Conservation (phyloP, 495 filamentous ascomycete species). For the Aspergillus panamensis region DNA sequence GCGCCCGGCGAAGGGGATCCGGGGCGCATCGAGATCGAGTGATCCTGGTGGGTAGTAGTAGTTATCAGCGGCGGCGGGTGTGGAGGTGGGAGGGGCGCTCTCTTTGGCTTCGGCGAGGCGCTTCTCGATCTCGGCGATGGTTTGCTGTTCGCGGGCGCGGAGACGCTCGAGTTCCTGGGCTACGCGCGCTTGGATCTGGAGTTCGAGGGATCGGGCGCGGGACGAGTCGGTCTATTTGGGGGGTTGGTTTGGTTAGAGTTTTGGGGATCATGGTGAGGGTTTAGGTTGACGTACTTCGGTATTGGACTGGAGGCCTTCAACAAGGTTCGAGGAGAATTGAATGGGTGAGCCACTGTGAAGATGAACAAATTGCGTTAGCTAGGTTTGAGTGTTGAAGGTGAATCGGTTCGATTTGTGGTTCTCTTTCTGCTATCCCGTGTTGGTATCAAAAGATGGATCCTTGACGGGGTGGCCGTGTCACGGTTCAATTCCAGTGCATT, state of each 20-base stretch:
- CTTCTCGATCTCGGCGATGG: constrained; percentile 54
- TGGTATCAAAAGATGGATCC: not conserved
- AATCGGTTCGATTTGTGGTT: not conserved
- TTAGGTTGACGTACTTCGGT: constrained; percentile 62
- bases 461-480: too few relatives aligned
- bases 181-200: constrained; percentile 86
- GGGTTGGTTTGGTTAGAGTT: constrained; percentile 10
- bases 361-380: constrained; percentile 2
- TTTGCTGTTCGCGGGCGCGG: constrained; percentile 57
- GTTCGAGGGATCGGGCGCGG: constrained; percentile 76
- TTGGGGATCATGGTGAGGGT: constrained; percentile 1
- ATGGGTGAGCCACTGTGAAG: constrained; percentile 70
- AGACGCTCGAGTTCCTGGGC: constrained; percentile 77
- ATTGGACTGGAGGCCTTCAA: constrained; percentile 76
- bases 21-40: constrained; percentile 46
- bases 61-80: constrained; percentile 32
- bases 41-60: constrained; percentile 39
- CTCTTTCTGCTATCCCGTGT: not conserved
- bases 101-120: constrained; percentile 45
- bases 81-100: constrained; percentile 27
- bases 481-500: too few relatives aligned
- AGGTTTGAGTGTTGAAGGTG: not conserved
- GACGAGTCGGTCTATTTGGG: constrained; percentile 72
- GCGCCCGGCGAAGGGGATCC: constrained; percentile 46
- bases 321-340: constrained; percentile 79